Base-by-base conservation (phyloP, 345 rosid species). In the Eucalyptus pauciflora region DNA sequence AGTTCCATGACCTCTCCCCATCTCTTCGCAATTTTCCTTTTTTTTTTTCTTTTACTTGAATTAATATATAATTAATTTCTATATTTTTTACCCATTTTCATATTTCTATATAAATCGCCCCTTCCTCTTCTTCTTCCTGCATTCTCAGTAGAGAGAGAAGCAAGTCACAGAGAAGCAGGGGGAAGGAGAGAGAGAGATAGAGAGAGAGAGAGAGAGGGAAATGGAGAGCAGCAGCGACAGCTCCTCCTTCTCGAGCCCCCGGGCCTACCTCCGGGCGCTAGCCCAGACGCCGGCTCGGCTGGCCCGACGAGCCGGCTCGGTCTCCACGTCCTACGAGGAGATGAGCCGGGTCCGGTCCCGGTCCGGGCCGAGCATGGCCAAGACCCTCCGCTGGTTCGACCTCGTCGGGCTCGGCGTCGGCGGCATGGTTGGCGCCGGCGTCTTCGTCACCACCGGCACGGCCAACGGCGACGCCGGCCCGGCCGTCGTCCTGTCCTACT, bases 361-460 rank as follows among this genome's bases (percentile, higher is more conserved):
- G 50, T 93, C 98, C 58, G 99, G 98, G 58, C 90, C 96, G 1
- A 91, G 92, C 88, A 95, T 97, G 98, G 96, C 93, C 13, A 92
- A 90, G 87, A 95, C 95, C 62, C 96, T 97, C 86, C 96, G 97
- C 4, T 96, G 99, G 98, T 94, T 91, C 81, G 99, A 97, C 92
- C 95, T 97, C 71, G 93, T 97, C 80, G 96, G 98, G 7, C 90
- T 97, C 64, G 99, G 99, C 81, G 92, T 97, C 87, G 99, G 99
- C 13, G 99, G 99, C 48, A 97, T 97, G 99, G 96, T 97, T 16
- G 99, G 99, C 13, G 98, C 99, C 54, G 99, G 99, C 2, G 96
- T 96, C 6, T 97, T 97, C 81, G 98, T 97, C 88, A 94, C 97
- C 85, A 93, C 98, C 14, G 99, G 99, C 8, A 91, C 54, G 31